Base-by-base conservation (phyloP, 2,329 filamentous ascomycete genomes). In the Blumeria hordei region DNA sequence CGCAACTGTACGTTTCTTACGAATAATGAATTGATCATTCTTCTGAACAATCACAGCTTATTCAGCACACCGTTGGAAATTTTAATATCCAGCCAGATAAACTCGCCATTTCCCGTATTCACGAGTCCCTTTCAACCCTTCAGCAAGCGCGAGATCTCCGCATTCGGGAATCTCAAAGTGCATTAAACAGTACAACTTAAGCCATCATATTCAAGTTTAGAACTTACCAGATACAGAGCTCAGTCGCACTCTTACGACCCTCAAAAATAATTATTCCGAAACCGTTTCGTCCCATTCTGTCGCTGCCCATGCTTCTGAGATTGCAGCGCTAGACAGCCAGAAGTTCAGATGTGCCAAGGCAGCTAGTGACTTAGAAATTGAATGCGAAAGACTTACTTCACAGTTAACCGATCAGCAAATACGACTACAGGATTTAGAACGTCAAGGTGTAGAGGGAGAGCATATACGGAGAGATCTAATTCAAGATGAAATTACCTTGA, bases 291-390 rank as follows among this genome's bases (percentile, higher is more conserved):
- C 81, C 3, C 86, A 94, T 71, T 85, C 87, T 59, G 78, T 85
- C 0, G 75, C 81, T 6, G 79, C 78, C 57, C 90, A 96, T 70
- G 87, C 88, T 6, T 80, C 80, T 37, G 79, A 85, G 64, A 94
- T 96, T 59, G 75, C 92, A 18, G 77, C 83, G 43, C 80, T 95
- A 58, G 90, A 96, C 69, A 94, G 87, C 1, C 81, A 88, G 62
- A 95, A 95, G 66, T 96, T 96, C 70, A 82, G 88, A 61, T 82
- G 87, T 56, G 90, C 90, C n/a, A 96, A 96, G 69, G 80, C 85
- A 14, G 87, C 85, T 0, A 83, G 78, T 1, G 90, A 96, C 66
- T 73, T 92, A 6, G 88, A 95, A 71, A 88, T 90, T 64, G 92
- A 98, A 70, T 84, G 85, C n/a, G 90, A 96, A 72, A 76, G 90